Evolutionary conservation across 1,284 basidiomycete species (phyloP).

Genomic region (Apiotrichum akiyoshidainum): DNA sequence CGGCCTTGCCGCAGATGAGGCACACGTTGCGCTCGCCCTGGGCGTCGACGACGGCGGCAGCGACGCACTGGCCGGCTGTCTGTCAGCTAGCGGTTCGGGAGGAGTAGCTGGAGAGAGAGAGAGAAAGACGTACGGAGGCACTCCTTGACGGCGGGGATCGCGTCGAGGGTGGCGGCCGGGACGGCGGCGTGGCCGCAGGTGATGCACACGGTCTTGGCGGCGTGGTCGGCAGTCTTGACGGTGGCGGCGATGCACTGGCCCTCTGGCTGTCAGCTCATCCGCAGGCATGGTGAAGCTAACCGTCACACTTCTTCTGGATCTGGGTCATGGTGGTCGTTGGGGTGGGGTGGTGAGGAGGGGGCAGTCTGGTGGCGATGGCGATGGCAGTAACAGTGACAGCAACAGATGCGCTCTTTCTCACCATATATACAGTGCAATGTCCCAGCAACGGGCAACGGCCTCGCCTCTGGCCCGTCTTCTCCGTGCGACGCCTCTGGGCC

Average conservation of each 20-base stretch:
- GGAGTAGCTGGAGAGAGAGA: no score
- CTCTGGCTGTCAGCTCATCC: not conserved
- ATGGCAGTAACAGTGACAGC: no score
- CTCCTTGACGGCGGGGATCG: no score
- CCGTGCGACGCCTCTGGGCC: no score
- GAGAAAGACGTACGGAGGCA: no score
- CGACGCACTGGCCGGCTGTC: not conserved
- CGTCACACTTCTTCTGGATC: conserved; percentile 1
- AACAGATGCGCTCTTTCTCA: no score
- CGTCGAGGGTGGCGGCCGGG: no score
- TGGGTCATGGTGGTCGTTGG: not conserved
- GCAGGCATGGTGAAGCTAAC: not conserved
- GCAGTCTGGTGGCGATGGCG: not conserved
- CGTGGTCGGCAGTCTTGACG: not conserved
- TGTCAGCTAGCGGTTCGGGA: no score
- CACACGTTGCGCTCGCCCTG: not conserved
- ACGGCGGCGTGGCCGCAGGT: not conserved
- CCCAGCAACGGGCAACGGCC: no score
- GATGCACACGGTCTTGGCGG: not conserved
- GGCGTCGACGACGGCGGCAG: not conserved
- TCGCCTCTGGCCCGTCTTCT: no score
- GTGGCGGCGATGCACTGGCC: conserved; percentile 2
- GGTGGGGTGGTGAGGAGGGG: not conserved
- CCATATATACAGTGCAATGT: no score
- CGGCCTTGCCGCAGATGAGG: not conserved